A percentile compares a stretch with the other conserved stretches of the same genome.
Conservation (phyloP, 352 stramenopile species). For the Pythium aquatile region DNA sequence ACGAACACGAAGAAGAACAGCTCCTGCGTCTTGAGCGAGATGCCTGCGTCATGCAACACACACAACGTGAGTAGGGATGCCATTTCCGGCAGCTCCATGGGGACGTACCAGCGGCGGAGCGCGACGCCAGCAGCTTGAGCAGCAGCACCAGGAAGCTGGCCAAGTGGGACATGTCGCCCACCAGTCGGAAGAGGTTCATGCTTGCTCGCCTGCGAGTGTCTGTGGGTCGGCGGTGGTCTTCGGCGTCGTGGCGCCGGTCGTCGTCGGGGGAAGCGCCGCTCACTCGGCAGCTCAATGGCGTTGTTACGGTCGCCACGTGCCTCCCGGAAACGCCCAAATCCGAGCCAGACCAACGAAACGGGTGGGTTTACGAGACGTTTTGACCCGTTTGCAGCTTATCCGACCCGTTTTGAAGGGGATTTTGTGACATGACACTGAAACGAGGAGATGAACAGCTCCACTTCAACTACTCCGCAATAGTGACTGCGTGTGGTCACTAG, state of each 20-base stretch:
- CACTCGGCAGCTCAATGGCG: neutral
- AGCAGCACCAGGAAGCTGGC: conserved; percentile 99
- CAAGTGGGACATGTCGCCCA: conserved; percentile 98
- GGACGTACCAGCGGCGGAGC: conserved; percentile 66
- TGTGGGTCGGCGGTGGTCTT: neutral
- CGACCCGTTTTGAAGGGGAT: conserved; percentile 1
- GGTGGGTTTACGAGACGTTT: conserved; percentile 10
- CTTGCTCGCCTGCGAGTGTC: neutral
- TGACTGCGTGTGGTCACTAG: conserved; percentile 3
- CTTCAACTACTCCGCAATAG: conserved; percentile 22
- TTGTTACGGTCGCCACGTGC: conserved; percentile 23
- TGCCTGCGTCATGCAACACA: conserved; percentile 59
- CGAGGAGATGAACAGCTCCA: neutral
- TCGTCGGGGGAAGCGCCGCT: neutral
- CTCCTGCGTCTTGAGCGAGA: conserved; percentile 99
- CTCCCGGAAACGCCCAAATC: conserved; percentile 4
- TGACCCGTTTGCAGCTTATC: neutral
- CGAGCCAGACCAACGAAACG: conserved; percentile 16
- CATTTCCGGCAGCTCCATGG: neutral
- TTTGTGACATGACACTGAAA: conserved; percentile 1
- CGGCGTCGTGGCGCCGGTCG: neutral
- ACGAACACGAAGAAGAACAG: conserved; percentile 99
- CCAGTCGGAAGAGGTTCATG: conserved; percentile 98
- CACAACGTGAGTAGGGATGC: neutral
- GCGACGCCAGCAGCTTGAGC: conserved; percentile 92